Base-by-base conservation (phyloP, 441 rosid genomes). In the Manihot esculenta region DNA sequence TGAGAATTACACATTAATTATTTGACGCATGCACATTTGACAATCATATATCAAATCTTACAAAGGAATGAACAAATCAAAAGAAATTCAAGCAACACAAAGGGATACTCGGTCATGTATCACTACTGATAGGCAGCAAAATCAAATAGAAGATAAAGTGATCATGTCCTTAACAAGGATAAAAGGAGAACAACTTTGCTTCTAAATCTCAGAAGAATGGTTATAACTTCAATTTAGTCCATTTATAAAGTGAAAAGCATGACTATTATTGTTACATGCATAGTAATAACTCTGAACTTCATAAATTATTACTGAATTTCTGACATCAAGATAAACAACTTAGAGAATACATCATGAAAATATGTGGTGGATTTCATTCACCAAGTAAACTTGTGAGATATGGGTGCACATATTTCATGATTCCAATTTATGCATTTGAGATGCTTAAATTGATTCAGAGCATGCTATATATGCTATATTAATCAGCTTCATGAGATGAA, bases 1-100 rank as follows among this genome's bases (percentile, higher is more conserved):
- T 54, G 64, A 68, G 35, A 74, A 26, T 3, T 51, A 60, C 44
- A 45, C 33, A 26, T 69, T 50, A 73, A 73, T 10, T 64, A 73
- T 45, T 27, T 21, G 30, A 44, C 10, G 66, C 24, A 42, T 47
- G 64, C 41, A 55, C 15, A 30, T 45, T 42, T 8, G 35, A 55
- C 64, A 72, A 49, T 41, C 59, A 58, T 24, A 58, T 24, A n/a
- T 65, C 48, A 66, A 62, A 24, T 60, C 26, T 27, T 42, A 63
- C 64, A 24, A 61, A 21, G 55, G 15, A 51, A 27, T 26, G 51
- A 18, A 51, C 18, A 41, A 51, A 13, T 12, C 23, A 27, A 18
- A 35, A 56, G 5, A 44, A 24, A 21, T 59, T 30, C 17, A 41
- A 24, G 33, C 21, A 38, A 61, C 35, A 71, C 7, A 18, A 50